Percentiles rank a stretch among this genome's conserved stretches.
Conservation (phyloP, 257 asterid genomes). For the Solanum sejunctum region DNA sequence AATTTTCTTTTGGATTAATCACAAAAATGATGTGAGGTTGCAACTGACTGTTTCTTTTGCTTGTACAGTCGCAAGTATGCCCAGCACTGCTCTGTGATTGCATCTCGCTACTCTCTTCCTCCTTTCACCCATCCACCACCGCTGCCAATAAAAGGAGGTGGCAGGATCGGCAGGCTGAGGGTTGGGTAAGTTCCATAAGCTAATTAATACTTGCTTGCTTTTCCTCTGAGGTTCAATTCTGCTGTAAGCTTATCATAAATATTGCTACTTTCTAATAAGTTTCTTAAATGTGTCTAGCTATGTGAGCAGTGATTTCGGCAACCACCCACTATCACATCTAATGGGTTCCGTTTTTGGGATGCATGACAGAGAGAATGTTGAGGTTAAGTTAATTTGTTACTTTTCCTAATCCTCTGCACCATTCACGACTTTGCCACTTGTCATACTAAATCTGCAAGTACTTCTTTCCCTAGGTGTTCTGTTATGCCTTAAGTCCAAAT, state of each 20-base stretch:
- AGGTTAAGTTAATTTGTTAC: constrained; percentile 35
- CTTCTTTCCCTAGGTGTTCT: constrained; percentile 53
- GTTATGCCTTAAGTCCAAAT: constrained; percentile 91
- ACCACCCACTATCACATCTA: constrained; percentile 96
- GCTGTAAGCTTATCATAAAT: not conserved
- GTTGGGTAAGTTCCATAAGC: constrained; percentile 51
- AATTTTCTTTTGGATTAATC: not conserved
- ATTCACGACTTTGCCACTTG: not conserved
- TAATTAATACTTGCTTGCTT: not conserved
- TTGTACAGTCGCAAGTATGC: constrained; percentile 85
- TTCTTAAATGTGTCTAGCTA: constrained; percentile 36
- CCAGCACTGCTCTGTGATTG: constrained; percentile 86
- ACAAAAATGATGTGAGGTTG: not conserved
- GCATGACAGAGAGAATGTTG: constrained; percentile 76
- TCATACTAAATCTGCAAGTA: not conserved
- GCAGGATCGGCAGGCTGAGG: constrained; percentile 58
- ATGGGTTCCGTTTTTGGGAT: constrained; percentile 99
- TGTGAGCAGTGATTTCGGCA: constrained; percentile 98
- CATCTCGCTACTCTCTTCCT: constrained; percentile 82
- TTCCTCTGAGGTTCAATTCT: not conserved
- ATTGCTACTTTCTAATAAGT: not conserved
- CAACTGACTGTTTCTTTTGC: not conserved
- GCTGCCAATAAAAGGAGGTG: constrained; percentile 53
- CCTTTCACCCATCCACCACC: constrained; percentile 82
- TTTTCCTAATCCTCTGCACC: not conserved